phyloP scores from a whole-genome alignment of 768 basidiomycete species.

The Boletellus sp. region DNA sequence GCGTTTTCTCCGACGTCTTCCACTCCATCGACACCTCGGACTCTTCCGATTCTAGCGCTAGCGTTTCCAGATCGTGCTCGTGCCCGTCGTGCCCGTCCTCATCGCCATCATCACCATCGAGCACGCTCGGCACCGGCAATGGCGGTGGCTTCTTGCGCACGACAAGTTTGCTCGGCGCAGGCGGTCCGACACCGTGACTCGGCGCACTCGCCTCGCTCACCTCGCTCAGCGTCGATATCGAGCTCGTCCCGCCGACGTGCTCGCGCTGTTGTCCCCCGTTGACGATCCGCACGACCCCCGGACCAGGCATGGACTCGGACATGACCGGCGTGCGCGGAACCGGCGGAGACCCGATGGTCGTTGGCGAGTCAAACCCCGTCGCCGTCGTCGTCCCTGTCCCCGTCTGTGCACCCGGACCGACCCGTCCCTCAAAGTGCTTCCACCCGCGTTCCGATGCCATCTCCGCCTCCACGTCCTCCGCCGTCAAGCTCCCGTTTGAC shows the following conservation, averaged over 20 bases:
- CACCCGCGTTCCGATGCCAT: constrained; percentile 27
- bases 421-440: constrained; percentile 25
- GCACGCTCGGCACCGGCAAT: constrained; percentile 2
- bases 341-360: constrained; percentile 36
- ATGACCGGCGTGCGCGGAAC: constrained; percentile 39
- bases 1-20: constrained; percentile 35
- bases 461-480: constrained; percentile 25
- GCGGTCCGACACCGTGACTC: constrained; percentile 20
- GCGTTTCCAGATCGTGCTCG: constrained; percentile 32
- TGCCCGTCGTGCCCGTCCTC: constrained; percentile 2
- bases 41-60: constrained; percentile 25
- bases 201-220: constrained; percentile 10
- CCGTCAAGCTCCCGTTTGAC: constrained; percentile 15
- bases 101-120: no score
- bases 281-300: constrained; percentile 23
- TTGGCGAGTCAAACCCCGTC: constrained; percentile 36
- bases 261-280: constrained; percentile 20
- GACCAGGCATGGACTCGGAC: constrained; percentile 6
- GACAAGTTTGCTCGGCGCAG: constrained; percentile 27
- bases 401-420: background rate
- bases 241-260: constrained; percentile 23
- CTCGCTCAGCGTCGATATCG: constrained; percentile 31
- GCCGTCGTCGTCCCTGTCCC: background rate
- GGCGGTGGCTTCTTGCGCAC: constrained; percentile 40
- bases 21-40: constrained; percentile 37